Evolutionary conservation across 768 basidiomycete genomes (phyloP), one percentile per base, ranked within the genome.

Genomic region (Amyloporia xantha): DNA sequence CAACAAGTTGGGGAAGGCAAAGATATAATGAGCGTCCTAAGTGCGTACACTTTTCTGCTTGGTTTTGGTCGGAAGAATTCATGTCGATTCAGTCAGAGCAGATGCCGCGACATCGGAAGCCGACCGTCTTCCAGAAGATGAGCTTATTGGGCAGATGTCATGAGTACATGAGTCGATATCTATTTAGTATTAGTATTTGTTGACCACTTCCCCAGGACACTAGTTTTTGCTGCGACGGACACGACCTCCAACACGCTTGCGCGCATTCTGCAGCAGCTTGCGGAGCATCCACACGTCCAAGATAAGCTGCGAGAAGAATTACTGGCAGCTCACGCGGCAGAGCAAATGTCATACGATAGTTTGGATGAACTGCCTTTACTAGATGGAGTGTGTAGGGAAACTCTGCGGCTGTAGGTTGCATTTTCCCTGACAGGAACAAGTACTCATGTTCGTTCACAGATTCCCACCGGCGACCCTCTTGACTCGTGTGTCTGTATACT

Each of bases 321-420:
- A 4, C 55, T 49, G 17, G 47, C 41, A 11, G 48, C 23, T 12
- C 41, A 45, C 20, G 49, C 28, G 2, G n/a, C 19, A 10, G 54
- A 48, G 12, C 46, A 49, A 12, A 39, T 54, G 35, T 42, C 47
- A 4, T 62, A 57, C 46, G 61, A 62, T 44, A 37, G 52, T 24
- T 45, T 62, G 11, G 49, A 56, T 15, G 35, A 45, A 5, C 44
- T 91, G 4, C 75, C 82, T 0, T 86, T 82, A 54, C 76, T 90
- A 10, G 86, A 87, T 50, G 72, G 71, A 3, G 75, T 84, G 2
- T 71, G 82, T 3, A 71, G 77, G 1, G 84, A 85, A 61, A 77
- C 73, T 0, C 60, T 85, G 51, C 73, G 84, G 1, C 42, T 82
- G 59, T 62, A 26, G 37, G 58, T n/a, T 13, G 12, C 5, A 27